Evolutionary conservation across 148 eudicot species (phyloP).

Genomic region (Cornus kousa): DNA sequence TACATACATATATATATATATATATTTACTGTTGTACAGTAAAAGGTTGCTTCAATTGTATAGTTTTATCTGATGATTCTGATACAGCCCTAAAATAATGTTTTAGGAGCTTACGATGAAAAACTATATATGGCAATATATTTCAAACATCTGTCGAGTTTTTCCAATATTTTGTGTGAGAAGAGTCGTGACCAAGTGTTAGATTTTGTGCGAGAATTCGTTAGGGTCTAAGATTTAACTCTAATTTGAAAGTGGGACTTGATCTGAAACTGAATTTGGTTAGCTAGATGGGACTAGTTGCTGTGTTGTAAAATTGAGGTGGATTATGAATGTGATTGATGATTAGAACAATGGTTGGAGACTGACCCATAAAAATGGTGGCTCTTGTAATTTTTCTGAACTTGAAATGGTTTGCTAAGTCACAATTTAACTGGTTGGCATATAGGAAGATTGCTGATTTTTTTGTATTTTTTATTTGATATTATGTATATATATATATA

Average conservation of each 20-base stretch:
- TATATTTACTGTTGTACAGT: too few species aligned
- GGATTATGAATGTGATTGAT: neutral
- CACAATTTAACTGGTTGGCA: too few species aligned
- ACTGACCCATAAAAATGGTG: too few species aligned
- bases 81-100: neutral
- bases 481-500: too few species aligned
- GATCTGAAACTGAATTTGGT: neutral
- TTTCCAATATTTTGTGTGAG: neutral
- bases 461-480: too few species aligned
- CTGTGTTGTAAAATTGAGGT: too few species aligned
- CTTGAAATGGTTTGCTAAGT: neutral
- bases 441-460: too few species aligned
- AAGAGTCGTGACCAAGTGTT: neutral
- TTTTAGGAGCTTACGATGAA: too few species aligned
- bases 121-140: neutral
- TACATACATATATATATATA: too few species aligned
- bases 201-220: neutral
- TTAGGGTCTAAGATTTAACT: neutral
- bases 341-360: neutral
- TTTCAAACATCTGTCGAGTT: neutral
- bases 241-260: neutral
- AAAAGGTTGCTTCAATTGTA: neutral
- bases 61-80: neutral
- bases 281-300: too few species aligned
- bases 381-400: neutral